phyloP scores from a whole-genome alignment of 2,329 filamentous ascomycete species.

The Aspergillus sp. region DNA sequence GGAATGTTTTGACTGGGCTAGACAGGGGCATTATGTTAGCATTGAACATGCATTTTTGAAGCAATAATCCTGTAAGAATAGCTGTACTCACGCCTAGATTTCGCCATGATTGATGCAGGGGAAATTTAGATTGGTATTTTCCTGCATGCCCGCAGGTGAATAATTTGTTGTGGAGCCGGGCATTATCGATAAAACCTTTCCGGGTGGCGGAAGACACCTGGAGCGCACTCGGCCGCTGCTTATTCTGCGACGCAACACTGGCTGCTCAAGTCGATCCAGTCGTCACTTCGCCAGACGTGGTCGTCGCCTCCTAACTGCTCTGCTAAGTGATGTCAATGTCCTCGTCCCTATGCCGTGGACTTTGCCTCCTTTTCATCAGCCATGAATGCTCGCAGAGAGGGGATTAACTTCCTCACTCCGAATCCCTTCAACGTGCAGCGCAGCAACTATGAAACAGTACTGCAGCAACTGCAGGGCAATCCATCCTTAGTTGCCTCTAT shows the following conservation, averaged over 20 bases:
- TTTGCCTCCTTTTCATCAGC: conserved; percentile 23
- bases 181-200: conserved; percentile 43
- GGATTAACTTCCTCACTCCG: conserved; percentile 32
- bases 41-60: not conserved
- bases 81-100: conserved; percentile 36
- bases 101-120: conserved; percentile 38
- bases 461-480: conserved; percentile 31
- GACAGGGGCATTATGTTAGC: conserved; percentile 20
- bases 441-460: conserved; percentile 38
- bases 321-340: conserved; percentile 7
- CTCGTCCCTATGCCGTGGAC: conserved; percentile 25
- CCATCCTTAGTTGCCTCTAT: conserved; percentile 31
- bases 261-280: not conserved
- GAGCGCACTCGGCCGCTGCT: conserved; percentile 25
- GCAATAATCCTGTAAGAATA: not conserved
- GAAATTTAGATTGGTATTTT: conserved; percentile 5
- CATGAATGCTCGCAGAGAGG: conserved; percentile 41
- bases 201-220: conserved; percentile 31
- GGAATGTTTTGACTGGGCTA: conserved; percentile 58
- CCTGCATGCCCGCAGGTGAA: conserved; percentile 12
- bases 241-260: conserved; percentile 15
- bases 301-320: conserved; percentile 13
- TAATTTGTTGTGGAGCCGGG: conserved; percentile 32
- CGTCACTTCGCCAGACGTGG: conserved; percentile 12
- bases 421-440: conserved; percentile 30